Evolutionary conservation across 768 basidiomycete genomes (phyloP), one percentile per base, ranked within the genome.

Genomic region (Hortiboletus campestris): DNA sequence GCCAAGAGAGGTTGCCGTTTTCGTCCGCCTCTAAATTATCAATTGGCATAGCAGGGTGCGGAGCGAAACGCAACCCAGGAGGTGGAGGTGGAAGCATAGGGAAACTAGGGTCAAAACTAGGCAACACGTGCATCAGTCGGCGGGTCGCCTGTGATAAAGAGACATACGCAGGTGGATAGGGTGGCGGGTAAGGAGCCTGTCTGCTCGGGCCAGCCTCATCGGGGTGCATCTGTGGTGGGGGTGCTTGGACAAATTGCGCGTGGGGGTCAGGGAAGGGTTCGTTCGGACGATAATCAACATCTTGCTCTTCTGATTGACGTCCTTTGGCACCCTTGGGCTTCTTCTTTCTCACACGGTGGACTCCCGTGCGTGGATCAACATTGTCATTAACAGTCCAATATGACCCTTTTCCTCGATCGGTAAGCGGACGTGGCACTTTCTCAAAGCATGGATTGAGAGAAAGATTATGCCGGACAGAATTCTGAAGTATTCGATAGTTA

Each of bases 321-420:
- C 67, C 71, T 54, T 79, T 79, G 35, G 75, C 70, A 17, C 78
- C 77, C 70, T 90, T 88, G 42, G 80, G 79, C 67, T 91, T 90
- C 79, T 92, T 93, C 75, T 93, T 93, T 66, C 91, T 86, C 51
- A 92, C 81, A 25, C 91, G 85, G 66, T 94, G 91, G 32, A 93
- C 91, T 35, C 91, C 91, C 4, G 91, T 92, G 39, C 90, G 88
- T 46, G 90, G 90, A 65, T 93, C 90, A 42, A 93, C 89, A 63
- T 89, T 88, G 64, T 93, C 90, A 64, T 93, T 91, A 58, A 94
- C 91, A 0, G 90, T 92, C 91, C 91, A 94, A 66, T 93, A 94
- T 0, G 89, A 92, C 20, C 91, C 91, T 66, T 94, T 94, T 49
- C 91, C 91, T 49, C 91, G 85, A 65, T 94, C 91, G 7, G 91